phyloP scores from a whole-genome alignment of 176 grass and related monocot species.

The Carex pumila region DNA sequence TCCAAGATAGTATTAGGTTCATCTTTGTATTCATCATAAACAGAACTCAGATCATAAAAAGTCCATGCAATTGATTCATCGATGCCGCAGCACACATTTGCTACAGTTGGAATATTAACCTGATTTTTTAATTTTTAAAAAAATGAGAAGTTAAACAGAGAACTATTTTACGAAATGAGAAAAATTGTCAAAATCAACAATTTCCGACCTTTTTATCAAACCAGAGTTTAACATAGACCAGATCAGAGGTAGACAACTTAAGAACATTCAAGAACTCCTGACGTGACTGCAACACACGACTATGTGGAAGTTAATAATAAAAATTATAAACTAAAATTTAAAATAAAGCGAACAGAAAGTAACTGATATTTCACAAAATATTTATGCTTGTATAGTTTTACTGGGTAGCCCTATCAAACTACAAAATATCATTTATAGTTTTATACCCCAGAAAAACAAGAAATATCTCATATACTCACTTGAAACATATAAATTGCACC shows the following conservation, averaged over 20 bases:
- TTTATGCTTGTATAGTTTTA: not conserved
- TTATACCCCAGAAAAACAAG: not conserved
- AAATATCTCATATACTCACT: not conserved
- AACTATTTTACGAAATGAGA: constrained; percentile 6
- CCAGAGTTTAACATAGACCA: constrained; percentile 76
- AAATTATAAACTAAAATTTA: not conserved
- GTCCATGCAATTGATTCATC: constrained; percentile 67
- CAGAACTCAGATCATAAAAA: constrained; percentile 68
- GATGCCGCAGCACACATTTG: constrained; percentile 62
- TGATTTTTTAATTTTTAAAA: constrained; percentile 21
- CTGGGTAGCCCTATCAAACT: not conserved
- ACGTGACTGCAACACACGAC: constrained; percentile 40
- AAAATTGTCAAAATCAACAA: not conserved
- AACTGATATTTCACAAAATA: not conserved
- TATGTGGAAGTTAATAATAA: constrained; percentile 32
- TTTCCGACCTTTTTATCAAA: constrained; percentile 66
- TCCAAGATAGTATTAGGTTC: constrained; percentile 59
- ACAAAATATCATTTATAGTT: constrained; percentile 7
- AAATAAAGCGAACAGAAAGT: not conserved
- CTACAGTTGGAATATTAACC: constrained; percentile 60
- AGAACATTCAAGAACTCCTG: constrained; percentile 68
- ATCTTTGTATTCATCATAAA: constrained; percentile 64
- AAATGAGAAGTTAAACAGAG: constrained; percentile 12
- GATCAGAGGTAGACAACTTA: constrained; percentile 43
- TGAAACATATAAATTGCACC: not conserved